Percentiles rank a stretch among this genome's conserved stretches.
phyloP scores from a whole-genome alignment of 805 yeast genomes.

The Ogataea polymorpha region DNA sequence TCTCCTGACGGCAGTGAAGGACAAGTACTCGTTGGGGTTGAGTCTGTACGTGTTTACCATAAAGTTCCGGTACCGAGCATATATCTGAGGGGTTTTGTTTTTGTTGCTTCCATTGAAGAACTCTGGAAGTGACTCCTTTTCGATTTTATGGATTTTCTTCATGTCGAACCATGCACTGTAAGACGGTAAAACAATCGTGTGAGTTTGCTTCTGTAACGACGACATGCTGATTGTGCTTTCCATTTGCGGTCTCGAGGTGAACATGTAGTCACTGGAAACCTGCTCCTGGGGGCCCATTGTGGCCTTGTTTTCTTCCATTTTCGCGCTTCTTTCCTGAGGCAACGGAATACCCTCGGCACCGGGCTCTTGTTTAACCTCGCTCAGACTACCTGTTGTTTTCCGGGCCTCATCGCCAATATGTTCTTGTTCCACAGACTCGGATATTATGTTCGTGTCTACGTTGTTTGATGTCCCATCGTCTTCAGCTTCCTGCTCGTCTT shows the following conservation, averaged over 20 bases:
- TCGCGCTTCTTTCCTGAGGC: not conserved
- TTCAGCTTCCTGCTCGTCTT: not conserved
- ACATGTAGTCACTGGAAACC: not conserved
- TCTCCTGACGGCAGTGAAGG: slow-evolving; percentile 88
- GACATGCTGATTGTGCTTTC: slow-evolving; percentile 20
- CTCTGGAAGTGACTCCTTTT: slow-evolving; percentile 81
- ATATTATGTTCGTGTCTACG: not conserved
- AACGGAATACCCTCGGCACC: not conserved
- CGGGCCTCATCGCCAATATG: not conserved
- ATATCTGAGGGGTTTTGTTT: slow-evolving; percentile 80
- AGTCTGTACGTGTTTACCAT: slow-evolving; percentile 84
- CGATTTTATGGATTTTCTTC: slow-evolving; percentile 70
- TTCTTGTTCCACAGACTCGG: not conserved
- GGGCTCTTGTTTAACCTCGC: not conserved
- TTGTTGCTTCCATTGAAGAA: slow-evolving; percentile 61
- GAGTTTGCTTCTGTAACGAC: slow-evolving; percentile 53
- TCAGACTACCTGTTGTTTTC: not conserved
- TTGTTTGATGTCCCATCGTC: slow-evolving; percentile 1
- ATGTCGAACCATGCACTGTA: slow-evolving; percentile 84
- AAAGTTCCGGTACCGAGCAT: slow-evolving; percentile 80
- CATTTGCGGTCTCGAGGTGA: slow-evolving; percentile 2
- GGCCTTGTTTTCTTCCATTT: not conserved
- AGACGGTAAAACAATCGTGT: slow-evolving; percentile 81
- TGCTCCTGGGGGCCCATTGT: not conserved
- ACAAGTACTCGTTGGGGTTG: slow-evolving; percentile 85